A percentile compares a stretch with the other conserved stretches of the same genome.
These are phyloP conservation scores for Ceratocystiopsis sp. DNA, from an alignment of 2,329 filamentous ascomycete genomes.

Conservation along the genomic window DNA sequence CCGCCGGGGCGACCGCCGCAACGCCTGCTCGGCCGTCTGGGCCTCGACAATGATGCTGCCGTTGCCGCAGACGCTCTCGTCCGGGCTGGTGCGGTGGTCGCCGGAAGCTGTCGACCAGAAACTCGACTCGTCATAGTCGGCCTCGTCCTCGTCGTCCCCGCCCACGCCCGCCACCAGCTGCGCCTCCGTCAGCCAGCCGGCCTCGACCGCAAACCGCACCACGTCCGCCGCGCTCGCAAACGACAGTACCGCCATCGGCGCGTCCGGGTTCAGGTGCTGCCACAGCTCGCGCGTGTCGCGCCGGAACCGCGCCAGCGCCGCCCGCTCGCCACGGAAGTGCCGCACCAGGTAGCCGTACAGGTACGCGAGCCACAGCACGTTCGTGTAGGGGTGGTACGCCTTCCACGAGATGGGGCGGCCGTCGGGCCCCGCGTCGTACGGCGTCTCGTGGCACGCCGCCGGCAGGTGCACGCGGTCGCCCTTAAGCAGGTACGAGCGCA, in stretches of 20 bases:
- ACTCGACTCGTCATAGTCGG: not conserved
- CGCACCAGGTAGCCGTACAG: slow-evolving; percentile 35
- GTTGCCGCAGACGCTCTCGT: slow-evolving; percentile 1
- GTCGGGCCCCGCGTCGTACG: slow-evolving; percentile 28
- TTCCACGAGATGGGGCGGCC: slow-evolving; percentile 36
- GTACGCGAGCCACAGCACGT: slow-evolving; percentile 48
- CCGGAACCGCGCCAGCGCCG: slow-evolving; percentile 28
- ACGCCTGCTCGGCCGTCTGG: slow-evolving; percentile 5
- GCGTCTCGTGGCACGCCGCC: slow-evolving; percentile 26
- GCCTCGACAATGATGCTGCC: slow-evolving; percentile 10
- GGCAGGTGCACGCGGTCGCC: slow-evolving; percentile 33
- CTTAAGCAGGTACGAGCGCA: slow-evolving; percentile 38
- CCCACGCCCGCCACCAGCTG: slow-evolving; percentile 22
- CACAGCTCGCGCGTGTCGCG: slow-evolving; percentile 34
- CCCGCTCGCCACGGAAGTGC: slow-evolving; percentile 29
- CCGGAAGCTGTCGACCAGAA: not conserved
- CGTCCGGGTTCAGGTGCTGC: slow-evolving; percentile 34
- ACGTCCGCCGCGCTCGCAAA: slow-evolving; percentile 40
- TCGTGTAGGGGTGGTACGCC: slow-evolving; percentile 41
- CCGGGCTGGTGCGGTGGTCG: not conserved
- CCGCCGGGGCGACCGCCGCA: slow-evolving; percentile 9
- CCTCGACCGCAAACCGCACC: slow-evolving; percentile 38
- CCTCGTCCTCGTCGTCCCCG: slow-evolving; percentile 1
- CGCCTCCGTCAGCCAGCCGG: slow-evolving; percentile 36
- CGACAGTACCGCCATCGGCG: slow-evolving; percentile 26